Base-by-base conservation (phyloP, 2,329 filamentous ascomycete genomes). In the Raffaelea ambrosiae region DNA sequence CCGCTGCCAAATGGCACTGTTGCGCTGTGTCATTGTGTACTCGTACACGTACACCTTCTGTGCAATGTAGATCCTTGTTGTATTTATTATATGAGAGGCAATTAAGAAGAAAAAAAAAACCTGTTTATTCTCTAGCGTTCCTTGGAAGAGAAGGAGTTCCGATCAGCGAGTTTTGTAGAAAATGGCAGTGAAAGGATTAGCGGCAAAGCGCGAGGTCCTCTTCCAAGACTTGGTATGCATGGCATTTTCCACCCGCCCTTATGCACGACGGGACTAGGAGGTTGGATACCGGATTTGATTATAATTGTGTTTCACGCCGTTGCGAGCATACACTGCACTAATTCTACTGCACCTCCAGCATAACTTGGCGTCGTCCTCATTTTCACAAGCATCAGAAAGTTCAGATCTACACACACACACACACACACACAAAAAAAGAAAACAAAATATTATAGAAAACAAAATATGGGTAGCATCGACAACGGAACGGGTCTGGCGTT, bases 401-500 rank as follows among this genome's bases (percentile, higher is more conserved):
- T 13, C 26, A 29, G 13, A 29, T 29, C 26, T 13, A 29, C 13
- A 7, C 26, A 29, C 13, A 7, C 26, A 7, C 26, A 7, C 26
- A 7, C 7, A 29, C 13, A 29, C 26, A n/a, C n/a, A n/a, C n/a
- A n/a, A n/a, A n/a, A 13, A 29, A 29, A 29, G 26, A 29, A 7
- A 29, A 7, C 26, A 29, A 29, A 13, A n/a, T 40, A 40, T 21
- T 10, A 43, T 21, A 26, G 23, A 16, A 18, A 29, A 8, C 36
- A 14, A 18, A 33, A 18, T 13, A 50, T 50, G 48, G 41, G 45
- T 29, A 48, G 46, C 39, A 43, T 43, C 7, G n/a, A 38, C 11
- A 21, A 7, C 21, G 35, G 16, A 20, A 20, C 18, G 14, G 31
- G 21, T 18, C 11, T 16, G 5, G 41, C 31, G 41, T 5, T 16